A percentile compares a stretch with the other conserved stretches of the same genome.
Evolutionary conservation across 2,329 filamentous ascomycete species (phyloP).

Genomic region (Ramichloridium luteum): DNA sequence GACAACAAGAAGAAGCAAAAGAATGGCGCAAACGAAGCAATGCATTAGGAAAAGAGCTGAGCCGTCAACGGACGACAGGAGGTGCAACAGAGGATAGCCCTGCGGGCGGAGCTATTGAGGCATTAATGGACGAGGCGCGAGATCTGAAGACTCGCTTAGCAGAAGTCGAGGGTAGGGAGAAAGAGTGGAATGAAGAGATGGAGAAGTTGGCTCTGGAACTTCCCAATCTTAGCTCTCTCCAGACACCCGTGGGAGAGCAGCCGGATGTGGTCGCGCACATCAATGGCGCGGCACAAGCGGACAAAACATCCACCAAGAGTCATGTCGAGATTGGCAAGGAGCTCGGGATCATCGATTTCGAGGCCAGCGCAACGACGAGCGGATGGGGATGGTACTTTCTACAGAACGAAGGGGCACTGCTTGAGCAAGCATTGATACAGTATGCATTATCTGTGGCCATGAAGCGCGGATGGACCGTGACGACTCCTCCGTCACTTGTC

Average conservation of each 20-base stretch:
- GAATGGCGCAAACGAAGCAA: slow-evolving; percentile 56
- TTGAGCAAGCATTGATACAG: slow-evolving; percentile 89
- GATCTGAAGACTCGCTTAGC: slow-evolving; percentile 51
- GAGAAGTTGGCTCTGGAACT: slow-evolving; percentile 12
- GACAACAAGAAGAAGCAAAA: slow-evolving; percentile 47
- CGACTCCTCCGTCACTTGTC: slow-evolving; percentile 78
- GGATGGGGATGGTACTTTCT: slow-evolving; percentile 99
- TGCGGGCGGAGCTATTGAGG: slow-evolving; percentile 22
- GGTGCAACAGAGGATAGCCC: slow-evolving; percentile 20
- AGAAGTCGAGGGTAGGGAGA: slow-evolving; percentile 49
- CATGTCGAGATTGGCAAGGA: slow-evolving; percentile 68
- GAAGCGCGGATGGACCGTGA: slow-evolving; percentile 62
- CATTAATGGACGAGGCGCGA: slow-evolving; percentile 52
- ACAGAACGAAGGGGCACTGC: slow-evolving; percentile 74
- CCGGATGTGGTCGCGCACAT: slow-evolving; percentile 53
- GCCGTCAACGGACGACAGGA: slow-evolving; percentile 25
- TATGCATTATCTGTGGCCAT: slow-evolving; percentile 68
- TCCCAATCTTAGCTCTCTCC: slow-evolving; percentile 70
- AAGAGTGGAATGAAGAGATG: slow-evolving; percentile 30
- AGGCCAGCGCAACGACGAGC: slow-evolving; percentile 63
- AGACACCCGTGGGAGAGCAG: slow-evolving; percentile 60
- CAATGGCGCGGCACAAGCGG: slow-evolving; percentile 45
- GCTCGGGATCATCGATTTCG: slow-evolving; percentile 84
- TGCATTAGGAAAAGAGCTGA: slow-evolving; percentile 42
- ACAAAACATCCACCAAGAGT: slow-evolving; percentile 10